A percentile compares a stretch with the other conserved stretches of the same genome.
Conservation (phyloP, 2,329 filamentous ascomycete species). For the Lanzia echinophila region DNA sequence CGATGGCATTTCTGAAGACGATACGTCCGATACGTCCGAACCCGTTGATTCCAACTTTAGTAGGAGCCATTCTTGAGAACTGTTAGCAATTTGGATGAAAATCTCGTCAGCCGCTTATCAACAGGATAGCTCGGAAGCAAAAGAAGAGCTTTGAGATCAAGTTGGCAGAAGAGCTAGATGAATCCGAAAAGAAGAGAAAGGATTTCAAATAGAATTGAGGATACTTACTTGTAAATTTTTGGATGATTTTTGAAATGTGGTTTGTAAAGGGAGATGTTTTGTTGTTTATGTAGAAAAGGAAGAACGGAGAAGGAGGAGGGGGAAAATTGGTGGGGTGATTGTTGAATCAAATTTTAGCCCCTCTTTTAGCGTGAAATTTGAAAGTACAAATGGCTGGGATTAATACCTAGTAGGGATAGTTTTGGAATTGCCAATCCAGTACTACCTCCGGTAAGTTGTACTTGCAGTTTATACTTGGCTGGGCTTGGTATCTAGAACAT, state of each 20-base stretch:
- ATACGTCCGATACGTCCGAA: constrained; percentile 99
- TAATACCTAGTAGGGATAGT: too few relatives aligned
- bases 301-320: constrained; percentile 11
- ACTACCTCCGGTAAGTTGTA: too few relatives aligned
- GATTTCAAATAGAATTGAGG: background rate
- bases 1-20: constrained; percentile 95
- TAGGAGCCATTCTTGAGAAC: constrained; percentile 39
- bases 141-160: constrained; percentile 6
- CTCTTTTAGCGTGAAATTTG: constrained; percentile 6
- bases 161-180: background rate
- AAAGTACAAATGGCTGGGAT: too few relatives aligned
- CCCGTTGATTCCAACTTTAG: constrained; percentile 96
- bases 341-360: constrained; percentile 9
- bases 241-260: constrained; percentile 9
- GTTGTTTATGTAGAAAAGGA: constrained; percentile 16
- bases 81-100: constrained; percentile 14
- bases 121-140: background rate
- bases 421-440: too few relatives aligned
- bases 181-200: background rate
- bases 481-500: background rate
- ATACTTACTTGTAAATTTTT: constrained; percentile 17
- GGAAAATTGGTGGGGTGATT: constrained; percentile 15
- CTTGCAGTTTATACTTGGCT: too few relatives aligned
- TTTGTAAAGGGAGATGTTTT: background rate
- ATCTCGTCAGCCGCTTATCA: constrained; percentile 10